These are phyloP conservation scores for Orbilia blumenaviensis DNA, from an alignment of 2,329 filamentous ascomycete species.

Conservation along the genomic window DNA sequence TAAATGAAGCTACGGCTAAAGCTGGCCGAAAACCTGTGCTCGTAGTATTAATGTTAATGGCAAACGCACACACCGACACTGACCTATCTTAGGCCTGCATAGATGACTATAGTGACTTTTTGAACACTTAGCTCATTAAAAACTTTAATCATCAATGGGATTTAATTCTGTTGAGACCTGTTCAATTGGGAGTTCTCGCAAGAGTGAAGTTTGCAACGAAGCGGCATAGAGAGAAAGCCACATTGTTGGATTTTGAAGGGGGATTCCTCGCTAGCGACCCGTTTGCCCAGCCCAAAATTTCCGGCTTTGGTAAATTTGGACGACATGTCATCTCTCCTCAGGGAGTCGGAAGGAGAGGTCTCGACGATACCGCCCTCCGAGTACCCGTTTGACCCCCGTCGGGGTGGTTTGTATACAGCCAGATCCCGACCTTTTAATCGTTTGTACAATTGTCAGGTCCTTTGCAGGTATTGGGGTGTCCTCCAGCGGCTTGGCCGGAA, in stretches of 20 bases:
- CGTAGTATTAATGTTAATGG: too few relatives aligned
- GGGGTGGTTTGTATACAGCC: slow-evolving; percentile 44
- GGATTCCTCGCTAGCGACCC: slow-evolving; percentile 27
- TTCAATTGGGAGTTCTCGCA: too few relatives aligned
- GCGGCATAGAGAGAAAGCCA: too few relatives aligned
- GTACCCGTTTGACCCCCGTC: slow-evolving; percentile 35
- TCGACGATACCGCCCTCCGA: slow-evolving; percentile 40
- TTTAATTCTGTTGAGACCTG: too few relatives aligned
- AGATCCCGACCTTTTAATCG: slow-evolving; percentile 1
- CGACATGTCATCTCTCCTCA: slow-evolving; percentile 54
- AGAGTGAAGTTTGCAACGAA: too few relatives aligned
- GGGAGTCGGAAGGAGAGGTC: slow-evolving; percentile 50
- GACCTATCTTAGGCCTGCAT: too few relatives aligned
- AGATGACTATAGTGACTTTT: too few relatives aligned
- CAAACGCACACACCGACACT: too few relatives aligned
- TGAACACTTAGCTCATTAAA: too few relatives aligned
- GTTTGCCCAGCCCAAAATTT: slow-evolving; percentile 53
- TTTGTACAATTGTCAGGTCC: slow-evolving; percentile 7
- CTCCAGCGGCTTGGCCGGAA: background rate
- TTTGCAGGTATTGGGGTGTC: background rate
- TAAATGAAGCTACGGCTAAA: too few relatives aligned
- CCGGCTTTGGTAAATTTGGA: slow-evolving; percentile 54
- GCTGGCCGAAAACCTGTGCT: too few relatives aligned
- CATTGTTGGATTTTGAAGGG: slow-evolving; percentile 21
- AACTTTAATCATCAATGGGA: too few relatives aligned